phyloP scores from a whole-genome alignment of 441 rosid genomes.

The Capsella rubella region DNA sequence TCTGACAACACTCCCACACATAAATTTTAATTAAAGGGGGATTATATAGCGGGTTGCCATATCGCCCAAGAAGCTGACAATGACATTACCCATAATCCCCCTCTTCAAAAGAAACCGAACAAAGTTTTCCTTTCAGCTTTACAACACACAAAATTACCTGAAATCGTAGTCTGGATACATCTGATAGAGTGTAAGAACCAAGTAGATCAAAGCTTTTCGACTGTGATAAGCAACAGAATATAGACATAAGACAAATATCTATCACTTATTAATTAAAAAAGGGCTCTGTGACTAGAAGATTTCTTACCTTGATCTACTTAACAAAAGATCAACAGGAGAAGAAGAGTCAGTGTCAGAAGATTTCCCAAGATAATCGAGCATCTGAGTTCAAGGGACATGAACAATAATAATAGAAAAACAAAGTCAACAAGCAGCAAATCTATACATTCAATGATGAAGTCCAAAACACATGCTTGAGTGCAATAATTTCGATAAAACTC shows the following conservation, averaged over 20 bases:
- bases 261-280: constrained; percentile 1
- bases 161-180: constrained; percentile 96
- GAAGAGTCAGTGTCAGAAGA: constrained; percentile 82
- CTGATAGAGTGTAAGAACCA: constrained; percentile 90
- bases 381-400: constrained; percentile 50
- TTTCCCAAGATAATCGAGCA: constrained; percentile 88
- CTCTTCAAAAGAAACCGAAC: constrained; percentile 41
- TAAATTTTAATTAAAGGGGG: constrained; percentile 48
- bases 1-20: constrained; percentile 97
- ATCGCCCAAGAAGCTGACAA: constrained; percentile 91
- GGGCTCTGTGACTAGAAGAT: constrained; percentile 27
- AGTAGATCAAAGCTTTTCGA: constrained; percentile 94
- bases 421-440: constrained; percentile 10
- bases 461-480: constrained; percentile 15
- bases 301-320: constrained; percentile 89
- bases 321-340: constrained; percentile 76
- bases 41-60: constrained; percentile 89
- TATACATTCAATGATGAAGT: constrained; percentile 13
- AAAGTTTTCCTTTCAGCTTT: background rate
- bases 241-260: constrained; percentile 38
- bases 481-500: constrained; percentile 12
- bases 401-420: constrained; percentile 11
- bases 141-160: constrained; percentile 68
- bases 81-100: constrained; percentile 99
- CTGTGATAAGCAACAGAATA: constrained; percentile 57